Evolutionary conservation across 768 basidiomycete species (phyloP), one percentile per base, ranked within the genome.

Genomic region (Goffeauzyma gilvescens): DNA sequence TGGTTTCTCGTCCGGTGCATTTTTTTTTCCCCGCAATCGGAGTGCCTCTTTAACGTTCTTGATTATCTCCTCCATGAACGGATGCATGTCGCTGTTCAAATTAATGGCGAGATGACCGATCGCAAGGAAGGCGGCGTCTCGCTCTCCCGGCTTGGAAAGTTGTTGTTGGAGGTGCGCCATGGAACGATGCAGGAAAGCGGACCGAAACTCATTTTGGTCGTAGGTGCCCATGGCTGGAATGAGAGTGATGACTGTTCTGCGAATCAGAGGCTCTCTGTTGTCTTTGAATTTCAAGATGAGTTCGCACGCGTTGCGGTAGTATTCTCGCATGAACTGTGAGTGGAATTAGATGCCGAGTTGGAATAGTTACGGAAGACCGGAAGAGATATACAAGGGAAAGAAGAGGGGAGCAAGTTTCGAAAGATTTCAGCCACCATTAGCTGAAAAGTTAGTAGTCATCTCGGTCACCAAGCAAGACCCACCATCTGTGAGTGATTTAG

Each of bases 191-290:
- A 96, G 71, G 59, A 84, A 87, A 58, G 82, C 79, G 53, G 81
- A 79, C 32, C 78, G 78, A 55, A 98, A 98, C 1, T 79, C 83
- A 59, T 82, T 77, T 1, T 83, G 83, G 58, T 96, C 86, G 62
- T 95, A 98, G 2, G 79, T 78, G 18, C 89, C 90, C 49, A 96
- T 74, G 4, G 83, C 82, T 1, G 93, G 90, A 33, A 98, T 87
- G 57, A 98, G 75, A 6, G 82, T 81, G 56, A 96, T 87, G 46
- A 96, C 89, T 68, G 85, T 86, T 63, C 83, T 81, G 32, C 86
- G 77, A 46, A 98, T 80, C 28, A 85, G 74, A 15, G 74, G 67
- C 54, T 98, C 93, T 50, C 84, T 73, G 59, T 85, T 81, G 7
- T 79, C 73, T 61, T 78, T 79, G 69, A 89, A 93, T 27, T 76